Conservation (phyloP, 2,329 filamentous ascomycete genomes). For the Alternaria angustiovoidea region DNA sequence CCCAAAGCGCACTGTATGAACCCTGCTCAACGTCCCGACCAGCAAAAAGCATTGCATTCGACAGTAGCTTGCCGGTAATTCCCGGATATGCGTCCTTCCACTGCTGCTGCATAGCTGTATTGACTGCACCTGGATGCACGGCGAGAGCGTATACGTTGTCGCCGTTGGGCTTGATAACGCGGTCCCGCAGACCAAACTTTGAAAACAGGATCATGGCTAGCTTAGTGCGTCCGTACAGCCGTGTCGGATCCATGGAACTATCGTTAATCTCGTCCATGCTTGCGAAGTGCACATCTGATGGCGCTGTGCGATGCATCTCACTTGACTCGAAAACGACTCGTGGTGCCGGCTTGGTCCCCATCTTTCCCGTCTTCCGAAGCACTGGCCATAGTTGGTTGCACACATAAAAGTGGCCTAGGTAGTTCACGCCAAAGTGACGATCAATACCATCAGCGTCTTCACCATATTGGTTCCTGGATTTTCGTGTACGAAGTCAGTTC, state of each 20-base stretch:
- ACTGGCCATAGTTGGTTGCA: background rate
- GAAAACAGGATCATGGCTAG: constrained; percentile 55
- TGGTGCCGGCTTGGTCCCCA: constrained; percentile 39
- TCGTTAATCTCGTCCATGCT: constrained; percentile 57
- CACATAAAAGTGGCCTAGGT: background rate
- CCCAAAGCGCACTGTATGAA: constrained; percentile 53
- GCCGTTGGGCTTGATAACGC: constrained; percentile 54
- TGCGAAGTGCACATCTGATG: constrained; percentile 50
- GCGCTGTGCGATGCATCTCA: constrained; percentile 52
- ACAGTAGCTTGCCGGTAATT: constrained; percentile 51
- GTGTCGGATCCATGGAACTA: constrained; percentile 39
- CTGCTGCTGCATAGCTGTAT: constrained; percentile 56
- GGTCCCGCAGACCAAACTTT: constrained; percentile 53
- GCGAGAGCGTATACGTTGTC: constrained; percentile 54
- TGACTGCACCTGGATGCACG: constrained; percentile 55
- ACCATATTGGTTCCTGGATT: background rate
- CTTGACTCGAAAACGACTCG: constrained; percentile 55
- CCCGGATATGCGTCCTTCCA: constrained; percentile 59
- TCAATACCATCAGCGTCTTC: background rate
- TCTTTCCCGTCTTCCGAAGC: background rate
- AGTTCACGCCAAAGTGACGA: background rate
- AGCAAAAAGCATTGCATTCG: constrained; percentile 45
- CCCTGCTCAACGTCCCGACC: constrained; percentile 55
- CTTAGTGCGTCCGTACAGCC: constrained; percentile 55
- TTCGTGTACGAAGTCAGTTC: background rate